phyloP scores from a whole-genome alignment of 2,329 filamentous ascomycete species.

The Cadophora sp. region DNA sequence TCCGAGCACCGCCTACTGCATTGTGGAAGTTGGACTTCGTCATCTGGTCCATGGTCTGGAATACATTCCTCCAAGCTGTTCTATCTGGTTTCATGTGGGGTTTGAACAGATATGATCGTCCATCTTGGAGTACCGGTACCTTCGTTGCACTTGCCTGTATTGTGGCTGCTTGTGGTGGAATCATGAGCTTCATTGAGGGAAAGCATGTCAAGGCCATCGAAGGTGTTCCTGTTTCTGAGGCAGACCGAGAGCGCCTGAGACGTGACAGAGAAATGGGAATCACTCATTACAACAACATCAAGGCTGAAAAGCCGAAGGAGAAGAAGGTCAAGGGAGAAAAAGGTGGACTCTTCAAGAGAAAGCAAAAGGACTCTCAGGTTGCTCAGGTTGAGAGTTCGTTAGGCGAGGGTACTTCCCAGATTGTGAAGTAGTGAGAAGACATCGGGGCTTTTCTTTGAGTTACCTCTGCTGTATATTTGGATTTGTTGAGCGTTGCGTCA shows the following conservation, averaged over 20 bases:
- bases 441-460: background rate
- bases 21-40: constrained; percentile 82
- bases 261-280: constrained; percentile 62
- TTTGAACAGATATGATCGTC: constrained; percentile 74
- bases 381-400: constrained; percentile 24
- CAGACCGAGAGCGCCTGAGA: constrained; percentile 57
- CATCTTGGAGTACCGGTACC: constrained; percentile 79
- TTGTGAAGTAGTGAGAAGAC: constrained; percentile 27
- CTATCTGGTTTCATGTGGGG: constrained; percentile 86
- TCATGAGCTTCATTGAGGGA: constrained; percentile 75
- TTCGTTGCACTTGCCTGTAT: constrained; percentile 79
- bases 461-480: constrained; percentile 11
- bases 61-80: constrained; percentile 78
- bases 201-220: constrained; percentile 75
- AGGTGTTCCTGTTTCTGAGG: constrained; percentile 68
- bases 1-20: constrained; percentile 69
- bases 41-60: constrained; percentile 78
- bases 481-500: background rate
- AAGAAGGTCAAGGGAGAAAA: constrained; percentile 42
- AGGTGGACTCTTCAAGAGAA: constrained; percentile 32
- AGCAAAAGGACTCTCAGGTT: constrained; percentile 22
- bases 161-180: constrained; percentile 70
- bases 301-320: constrained; percentile 56
- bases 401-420: constrained; percentile 24
- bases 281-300: constrained; percentile 63